Evolutionary conservation across 2,329 filamentous ascomycete species (phyloP).

Genomic region (Graphium sp.): DNA sequence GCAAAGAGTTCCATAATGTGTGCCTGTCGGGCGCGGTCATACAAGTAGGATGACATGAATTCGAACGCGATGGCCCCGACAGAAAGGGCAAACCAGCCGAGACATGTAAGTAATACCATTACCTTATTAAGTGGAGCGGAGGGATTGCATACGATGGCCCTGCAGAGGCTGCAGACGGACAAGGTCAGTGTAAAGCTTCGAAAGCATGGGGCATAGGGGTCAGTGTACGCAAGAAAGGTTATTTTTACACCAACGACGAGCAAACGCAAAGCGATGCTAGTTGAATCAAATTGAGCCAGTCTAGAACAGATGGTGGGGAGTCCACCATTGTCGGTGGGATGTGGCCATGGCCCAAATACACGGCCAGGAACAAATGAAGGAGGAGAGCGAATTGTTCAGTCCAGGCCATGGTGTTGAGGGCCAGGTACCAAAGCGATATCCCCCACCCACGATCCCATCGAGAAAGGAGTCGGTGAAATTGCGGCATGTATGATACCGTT

Average conservation of each 20-base stretch:
- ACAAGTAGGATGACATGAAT: slow-evolving; percentile 2
- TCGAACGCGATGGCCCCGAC: slow-evolving; percentile 4
- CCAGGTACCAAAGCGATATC: no score
- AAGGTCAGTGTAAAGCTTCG: neutral
- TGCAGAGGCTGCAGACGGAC: neutral
- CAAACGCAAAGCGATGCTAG: slow-evolving; percentile 1
- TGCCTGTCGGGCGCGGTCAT: neutral
- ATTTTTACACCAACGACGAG: slow-evolving; percentile 2
- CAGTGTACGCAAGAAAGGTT: no score
- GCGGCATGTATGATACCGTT: no score
- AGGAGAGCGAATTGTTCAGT: no score
- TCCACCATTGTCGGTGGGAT: no score
- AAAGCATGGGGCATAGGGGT: no score
- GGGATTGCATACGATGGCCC: neutral
- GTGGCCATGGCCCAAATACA: no score
- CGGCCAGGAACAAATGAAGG: no score
- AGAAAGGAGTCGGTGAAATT: no score
- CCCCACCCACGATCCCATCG: no score
- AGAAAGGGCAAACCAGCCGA: slow-evolving; percentile 3
- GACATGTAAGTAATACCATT: slow-evolving; percentile 1
- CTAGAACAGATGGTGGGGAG: no score
- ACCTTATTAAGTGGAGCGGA: slow-evolving; percentile 3
- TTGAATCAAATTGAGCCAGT: slow-evolving; percentile 3
- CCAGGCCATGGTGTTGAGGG: no score
- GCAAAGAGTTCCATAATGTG: slow-evolving; percentile 1